phyloP scores from a whole-genome alignment of 73 alveolate species.

The Paramecium octaurelia region DNA sequence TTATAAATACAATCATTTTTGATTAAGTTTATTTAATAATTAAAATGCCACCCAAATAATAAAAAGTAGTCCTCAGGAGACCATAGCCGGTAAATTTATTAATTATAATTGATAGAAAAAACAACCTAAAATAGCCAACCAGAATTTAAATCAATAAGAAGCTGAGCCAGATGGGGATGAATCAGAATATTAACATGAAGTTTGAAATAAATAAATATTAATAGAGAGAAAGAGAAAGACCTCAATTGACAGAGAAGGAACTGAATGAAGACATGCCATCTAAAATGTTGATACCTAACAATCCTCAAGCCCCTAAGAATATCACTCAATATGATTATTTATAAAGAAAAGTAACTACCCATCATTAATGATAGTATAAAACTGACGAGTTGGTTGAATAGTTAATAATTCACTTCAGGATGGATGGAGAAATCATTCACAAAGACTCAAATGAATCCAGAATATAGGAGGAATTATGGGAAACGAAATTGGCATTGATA shows the following conservation, averaged over 20 bases:
- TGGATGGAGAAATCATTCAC: slow-evolving; percentile 77
- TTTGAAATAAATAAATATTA: neutral
- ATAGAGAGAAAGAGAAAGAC: slow-evolving; percentile 27
- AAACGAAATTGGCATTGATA: slow-evolving; percentile 70
- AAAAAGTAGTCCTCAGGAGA: neutral
- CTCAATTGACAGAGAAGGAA: slow-evolving; percentile 65
- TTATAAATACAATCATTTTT: neutral
- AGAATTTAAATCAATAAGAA: neutral
- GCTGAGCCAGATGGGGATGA: slow-evolving; percentile 5
- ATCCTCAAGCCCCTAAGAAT: slow-evolving; percentile 90
- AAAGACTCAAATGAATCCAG: slow-evolving; percentile 84
- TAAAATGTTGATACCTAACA: slow-evolving; percentile 74
- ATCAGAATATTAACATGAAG: slow-evolving; percentile 14
- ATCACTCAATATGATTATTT: slow-evolving; percentile 72
- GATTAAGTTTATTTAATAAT: neutral
- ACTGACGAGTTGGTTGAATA: slow-evolving; percentile 87
- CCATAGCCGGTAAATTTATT: neutral
- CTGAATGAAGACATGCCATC: slow-evolving; percentile 77
- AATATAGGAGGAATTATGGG: slow-evolving; percentile 84
- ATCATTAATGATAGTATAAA: slow-evolving; percentile 59
- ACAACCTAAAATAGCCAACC: neutral
- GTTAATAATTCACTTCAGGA: slow-evolving; percentile 78
- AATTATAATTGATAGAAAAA: neutral
- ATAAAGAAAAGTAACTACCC: slow-evolving; percentile 61
- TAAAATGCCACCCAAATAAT: slow-evolving; percentile 6